Evolutionary conservation across 140 eudicot species (phyloP), one percentile per base, ranked within the genome.

Genomic region (Oenanthe javanica): DNA sequence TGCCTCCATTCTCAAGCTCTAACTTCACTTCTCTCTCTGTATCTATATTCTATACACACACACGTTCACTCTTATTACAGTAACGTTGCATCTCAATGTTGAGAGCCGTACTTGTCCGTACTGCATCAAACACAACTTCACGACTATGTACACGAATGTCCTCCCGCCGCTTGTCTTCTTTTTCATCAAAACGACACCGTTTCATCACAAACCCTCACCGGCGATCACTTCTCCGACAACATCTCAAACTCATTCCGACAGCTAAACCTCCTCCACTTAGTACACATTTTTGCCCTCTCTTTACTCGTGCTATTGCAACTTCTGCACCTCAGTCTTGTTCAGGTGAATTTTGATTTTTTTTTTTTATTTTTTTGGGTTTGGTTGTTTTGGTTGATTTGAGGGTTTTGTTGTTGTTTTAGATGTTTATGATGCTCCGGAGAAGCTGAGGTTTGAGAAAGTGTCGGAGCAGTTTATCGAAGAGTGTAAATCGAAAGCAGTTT

Each of bases 371-470:
- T 74, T 80, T 42, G 45, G 45, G 45, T 42, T 42, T 2, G 14
- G 73, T 79, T 73, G 10, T 79, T n/a, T 36, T 61, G 42, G 43
- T 79, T 77, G 46, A 48, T 77, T 67, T 43, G 59, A 63, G 81
- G 86, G 82, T 78, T 79, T 48, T 75, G 47, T 80, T 11, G 74
- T 81, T 69, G 15, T 81, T 85, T 77, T 64, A 90, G 98, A 88
- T 81, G 86, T 86, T 67, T 63, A 84, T 67, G 96, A 86, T 31
- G 93, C 87, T 71, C 97, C 97, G 40, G 93, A 88, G 88, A 92
- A 91, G 93, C 88, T 87, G 46, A 97, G 99, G 54, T 95, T 95
- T 72, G 99, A 95, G 91, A 91, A 89, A 82, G 96, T 95, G 5
- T 92, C 97, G 51, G 94, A 90, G 87, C 84, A 95, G 88, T 95